phyloP scores from a whole-genome alignment of 1,284 basidiomycete species.

The Thelephora terrestris region DNA sequence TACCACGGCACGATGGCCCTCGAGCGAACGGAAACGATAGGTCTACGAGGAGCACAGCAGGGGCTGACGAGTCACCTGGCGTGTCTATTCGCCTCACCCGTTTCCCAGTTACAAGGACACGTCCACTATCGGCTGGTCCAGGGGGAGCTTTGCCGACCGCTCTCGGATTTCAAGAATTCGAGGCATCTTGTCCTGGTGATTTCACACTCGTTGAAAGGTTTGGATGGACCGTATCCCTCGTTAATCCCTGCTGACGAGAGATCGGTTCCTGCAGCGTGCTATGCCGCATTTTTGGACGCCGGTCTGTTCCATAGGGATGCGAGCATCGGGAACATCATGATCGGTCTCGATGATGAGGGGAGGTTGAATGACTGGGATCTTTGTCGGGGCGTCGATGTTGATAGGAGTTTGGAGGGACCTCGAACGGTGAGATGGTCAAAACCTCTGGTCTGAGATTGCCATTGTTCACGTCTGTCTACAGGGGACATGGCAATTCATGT shows the following conservation, averaged over 20 bases:
- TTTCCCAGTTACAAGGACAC: background rate
- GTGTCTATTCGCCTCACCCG: background rate
- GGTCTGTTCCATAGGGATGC: constrained; percentile 7
- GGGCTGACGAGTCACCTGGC: background rate
- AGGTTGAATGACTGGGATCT: constrained; percentile 10
- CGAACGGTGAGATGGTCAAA: background rate
- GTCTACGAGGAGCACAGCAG: background rate
- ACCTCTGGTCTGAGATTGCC: background rate
- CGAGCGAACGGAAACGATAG: background rate
- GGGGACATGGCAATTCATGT: constrained; percentile 11
- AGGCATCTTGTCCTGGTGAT: constrained; percentile 5
- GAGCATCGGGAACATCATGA: constrained; percentile 10
- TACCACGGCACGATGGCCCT: too few relatives aligned
- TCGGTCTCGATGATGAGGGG: constrained; percentile 1
- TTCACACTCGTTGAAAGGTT: constrained; percentile 4
- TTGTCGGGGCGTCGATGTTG: background rate
- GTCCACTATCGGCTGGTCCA: constrained; percentile 9
- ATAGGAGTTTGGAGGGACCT: background rate
- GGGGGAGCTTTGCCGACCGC: constrained; percentile 2
- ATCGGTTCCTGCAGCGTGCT: background rate
- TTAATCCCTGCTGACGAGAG: background rate
- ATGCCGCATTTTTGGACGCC: background rate
- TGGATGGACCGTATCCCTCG: background rate
- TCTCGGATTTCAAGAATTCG: constrained; percentile 4
- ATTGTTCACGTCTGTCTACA: background rate